A percentile compares a stretch with the other conserved stretches of the same genome.
phyloP scores from a whole-genome alignment of 2,329 filamentous ascomycete species.

The Scytalidium sp. region DNA sequence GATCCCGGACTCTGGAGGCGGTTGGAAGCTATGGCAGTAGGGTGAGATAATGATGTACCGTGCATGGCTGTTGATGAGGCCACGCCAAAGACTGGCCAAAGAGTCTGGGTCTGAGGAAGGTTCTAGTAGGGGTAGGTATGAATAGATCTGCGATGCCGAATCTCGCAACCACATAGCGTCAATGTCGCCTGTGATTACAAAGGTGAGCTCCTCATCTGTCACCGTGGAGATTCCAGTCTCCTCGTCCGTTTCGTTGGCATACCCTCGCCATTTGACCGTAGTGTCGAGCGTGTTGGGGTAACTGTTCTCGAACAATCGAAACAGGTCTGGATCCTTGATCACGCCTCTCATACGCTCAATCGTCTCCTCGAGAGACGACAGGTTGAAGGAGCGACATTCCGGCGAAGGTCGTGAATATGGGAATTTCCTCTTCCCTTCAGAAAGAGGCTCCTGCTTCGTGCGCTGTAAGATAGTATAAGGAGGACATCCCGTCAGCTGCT shows the following conservation, averaged over 20 bases:
- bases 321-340: constrained; percentile 74
- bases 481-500: not conserved
- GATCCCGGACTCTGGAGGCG: constrained; percentile 71
- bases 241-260: constrained; percentile 42
- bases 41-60: constrained; percentile 68
- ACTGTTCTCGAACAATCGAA: constrained; percentile 67
- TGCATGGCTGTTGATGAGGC: constrained; percentile 68
- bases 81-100: constrained; percentile 64
- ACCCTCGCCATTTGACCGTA: constrained; percentile 65
- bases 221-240: constrained; percentile 11
- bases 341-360: constrained; percentile 67
- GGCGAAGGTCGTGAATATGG: constrained; percentile 75
- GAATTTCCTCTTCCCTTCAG: constrained; percentile 65
- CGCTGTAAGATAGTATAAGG: constrained; percentile 11
- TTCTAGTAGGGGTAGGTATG: constrained; percentile 61
- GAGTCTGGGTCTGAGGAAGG: constrained; percentile 52
- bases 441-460: constrained; percentile 16
- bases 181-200: constrained; percentile 57
- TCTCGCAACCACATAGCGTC: constrained; percentile 90
- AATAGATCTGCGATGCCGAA: constrained; percentile 73
- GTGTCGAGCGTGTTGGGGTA: constrained; percentile 77
- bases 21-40: constrained; percentile 90
- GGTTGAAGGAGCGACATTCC: constrained; percentile 78
- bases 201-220: constrained; percentile 60
- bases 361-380: constrained; percentile 70